Evolutionary conservation across 1,284 basidiomycete genomes (phyloP), one percentile per base, ranked within the genome.

Genomic region (Acaromyces ingoldii): DNA sequence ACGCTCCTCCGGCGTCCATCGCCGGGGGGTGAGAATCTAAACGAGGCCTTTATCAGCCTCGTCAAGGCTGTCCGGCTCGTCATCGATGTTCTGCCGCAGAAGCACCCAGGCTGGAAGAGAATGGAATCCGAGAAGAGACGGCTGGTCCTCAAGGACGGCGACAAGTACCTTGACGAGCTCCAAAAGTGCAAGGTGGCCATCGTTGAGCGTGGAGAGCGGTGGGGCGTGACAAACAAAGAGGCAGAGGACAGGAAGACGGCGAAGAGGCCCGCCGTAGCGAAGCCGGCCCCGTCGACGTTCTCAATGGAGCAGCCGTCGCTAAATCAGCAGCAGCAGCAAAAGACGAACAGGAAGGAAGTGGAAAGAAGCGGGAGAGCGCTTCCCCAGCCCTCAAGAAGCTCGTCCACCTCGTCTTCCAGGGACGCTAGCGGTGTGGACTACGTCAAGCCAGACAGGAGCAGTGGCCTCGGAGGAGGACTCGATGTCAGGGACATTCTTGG

Each of bases 21-120:
- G n/a, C n/a, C n/a, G 17, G 7, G 7, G 17, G 9, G 28, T 22
- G 38, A 25, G 28, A 40, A 19, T 7, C 9, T 19, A 40, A 25
- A 40, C 17, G 38, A 40, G 28, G 38, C 38, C 17, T 40, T 40
- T 25, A 40, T 40, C 45, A 55, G 60, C 38, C 62, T 65, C 22
- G 58, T 54, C 24, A 55, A 61, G 30, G 58, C 55, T 31, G 55
- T 49, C 31, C 49, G 54, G n/a, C 44, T 65, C 28, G 49, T 65
- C 28, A 47, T 44, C 34, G 62, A 65, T 19, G 44, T 57, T 22
- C 28, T 65, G 1, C 62, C 62, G 4, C 28, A 37, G 15, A 40
- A 51, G 33, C 63, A 65, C 41, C 42, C 41, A 2, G 51, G 31
- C 3, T 62, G 46, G 29, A 17, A 26, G 28, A 19, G 22, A 26